Evolutionary conservation across 2,329 filamentous ascomycete genomes (phyloP), one percentile per base, ranked within the genome.

Genomic region (Beauveria brongniartii): DNA sequence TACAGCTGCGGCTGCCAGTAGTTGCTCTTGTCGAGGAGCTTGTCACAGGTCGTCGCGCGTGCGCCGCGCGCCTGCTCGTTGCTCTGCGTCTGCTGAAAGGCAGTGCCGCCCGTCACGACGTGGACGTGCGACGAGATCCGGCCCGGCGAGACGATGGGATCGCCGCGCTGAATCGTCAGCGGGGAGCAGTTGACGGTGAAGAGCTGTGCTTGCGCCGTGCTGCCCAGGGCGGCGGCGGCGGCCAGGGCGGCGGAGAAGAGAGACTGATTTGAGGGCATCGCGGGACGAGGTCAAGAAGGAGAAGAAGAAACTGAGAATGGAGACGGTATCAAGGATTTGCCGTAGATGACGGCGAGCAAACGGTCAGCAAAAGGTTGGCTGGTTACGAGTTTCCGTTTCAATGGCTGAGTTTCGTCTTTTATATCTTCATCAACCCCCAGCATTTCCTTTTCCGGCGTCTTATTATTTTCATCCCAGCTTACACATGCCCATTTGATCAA

Each of bases 1-100:
- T 72, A 75, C 1, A 89, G 73, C 63, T 78, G 77, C 0, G 87
- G 86, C 18, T 82, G 83, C 87, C 87, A 90, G 73, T 90, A 90
- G 67, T 84, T 87, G 60, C 82, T 87, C 61, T 82, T 74, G 69
- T 89, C 86, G 64, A 82, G 74, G 30, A 78, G 76, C 60, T 86
- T 84, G 40, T 78, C 77, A 71, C 87, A 89, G 4, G 86, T 86
- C 1, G 86, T 86, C 71, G 87, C 90, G 12, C 78, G 78, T 1
- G 83, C 81, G 26, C 70, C 70, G 61, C 77, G 74, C n/a, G 82
- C 80, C 41, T 78, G 73, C 9, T 77, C 73, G 67, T 81, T 86
- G 59, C 73, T 74, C 77, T 84, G 81, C 30, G 70, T 73, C 63
- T 82, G 78, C 46, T 78, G 76, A 69, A 89, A 88, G 8, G 77